Percentiles rank a stretch among this genome's conserved stretches.
phyloP scores from a whole-genome alignment of 148 eudicot species.

The Gaultheria prostrata region DNA sequence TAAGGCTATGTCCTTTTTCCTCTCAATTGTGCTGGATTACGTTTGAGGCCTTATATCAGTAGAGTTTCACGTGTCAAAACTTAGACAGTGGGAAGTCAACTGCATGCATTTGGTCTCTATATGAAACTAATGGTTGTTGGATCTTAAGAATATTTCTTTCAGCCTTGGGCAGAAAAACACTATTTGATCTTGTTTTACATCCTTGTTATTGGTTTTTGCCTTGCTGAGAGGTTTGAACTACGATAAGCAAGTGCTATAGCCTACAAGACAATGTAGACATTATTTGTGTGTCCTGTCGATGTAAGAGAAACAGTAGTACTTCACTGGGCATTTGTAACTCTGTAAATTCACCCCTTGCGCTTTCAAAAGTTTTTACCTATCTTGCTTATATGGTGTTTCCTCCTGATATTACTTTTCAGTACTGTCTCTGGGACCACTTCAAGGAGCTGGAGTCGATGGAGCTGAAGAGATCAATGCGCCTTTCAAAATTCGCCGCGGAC shows the following conservation, averaged over 20 bases:
- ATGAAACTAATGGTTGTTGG: background rate
- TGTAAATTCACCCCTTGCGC: background rate
- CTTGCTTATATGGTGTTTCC: background rate
- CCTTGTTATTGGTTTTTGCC: background rate
- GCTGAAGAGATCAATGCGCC: constrained; percentile 70
- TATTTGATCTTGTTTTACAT: background rate
- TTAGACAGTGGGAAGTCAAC: background rate
- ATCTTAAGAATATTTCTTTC: background rate
- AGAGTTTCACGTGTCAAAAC: background rate
- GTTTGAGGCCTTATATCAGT: too few species aligned
- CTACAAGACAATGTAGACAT: background rate
- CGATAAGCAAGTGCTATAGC: background rate
- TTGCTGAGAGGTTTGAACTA: background rate
- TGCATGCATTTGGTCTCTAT: background rate
- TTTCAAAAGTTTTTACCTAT: background rate
- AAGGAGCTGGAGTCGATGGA: constrained; percentile 82
- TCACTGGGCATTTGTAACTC: background rate
- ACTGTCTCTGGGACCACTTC: constrained; percentile 91
- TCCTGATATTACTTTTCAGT: constrained; percentile 36
- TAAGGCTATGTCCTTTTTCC: background rate
- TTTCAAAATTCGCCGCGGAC: constrained; percentile 68
- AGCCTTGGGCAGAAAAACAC: background rate
- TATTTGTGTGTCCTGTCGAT: background rate
- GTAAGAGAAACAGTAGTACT: background rate
- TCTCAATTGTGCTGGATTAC: background rate